phyloP scores from a whole-genome alignment of 441 rosid genomes.

The Aquilaria agallochum region DNA sequence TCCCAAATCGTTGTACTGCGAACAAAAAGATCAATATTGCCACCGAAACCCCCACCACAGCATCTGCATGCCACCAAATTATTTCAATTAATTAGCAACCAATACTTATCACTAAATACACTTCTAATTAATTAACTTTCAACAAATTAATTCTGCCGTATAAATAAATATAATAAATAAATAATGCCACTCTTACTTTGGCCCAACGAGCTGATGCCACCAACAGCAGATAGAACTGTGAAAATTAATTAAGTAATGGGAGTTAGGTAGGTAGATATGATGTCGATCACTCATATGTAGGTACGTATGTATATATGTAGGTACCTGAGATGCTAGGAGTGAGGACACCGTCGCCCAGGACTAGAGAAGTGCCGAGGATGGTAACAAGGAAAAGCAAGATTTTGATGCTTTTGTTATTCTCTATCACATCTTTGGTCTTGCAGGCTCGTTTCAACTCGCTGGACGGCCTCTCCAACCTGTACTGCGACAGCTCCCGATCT shows the following conservation, averaged over 20 bases:
- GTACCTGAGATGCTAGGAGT: conserved; percentile 82
- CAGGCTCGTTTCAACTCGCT: conserved; percentile 32
- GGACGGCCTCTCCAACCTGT: conserved; percentile 50
- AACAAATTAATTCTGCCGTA: too few species aligned
- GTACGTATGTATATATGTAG: not conserved
- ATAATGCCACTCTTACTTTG: conserved; percentile 27
- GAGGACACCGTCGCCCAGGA: conserved; percentile 83
- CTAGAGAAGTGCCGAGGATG: conserved; percentile 79
- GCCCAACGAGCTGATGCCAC: conserved; percentile 58
- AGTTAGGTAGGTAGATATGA: not conserved
- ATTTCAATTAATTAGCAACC: not conserved
- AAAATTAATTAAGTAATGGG: not conserved
- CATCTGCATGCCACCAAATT: conserved; percentile 32
- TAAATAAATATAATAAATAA: too few species aligned
- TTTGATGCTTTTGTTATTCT: conserved; percentile 30
- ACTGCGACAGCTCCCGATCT: conserved; percentile 57
- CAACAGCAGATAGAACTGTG: conserved; percentile 68
- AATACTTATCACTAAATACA: too few species aligned
- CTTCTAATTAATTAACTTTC: too few species aligned
- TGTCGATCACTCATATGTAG: too few species aligned
- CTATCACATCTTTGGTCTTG: conserved; percentile 46
- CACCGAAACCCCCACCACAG: conserved; percentile 54
- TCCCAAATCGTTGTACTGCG: conserved; percentile 57
- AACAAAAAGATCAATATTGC: conserved; percentile 54
- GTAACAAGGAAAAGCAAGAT: conserved; percentile 53